These are phyloP conservation scores for Aureobasidium namibiae DNA, from an alignment of 2,329 filamentous ascomycete species.

Conservation along the genomic window DNA sequence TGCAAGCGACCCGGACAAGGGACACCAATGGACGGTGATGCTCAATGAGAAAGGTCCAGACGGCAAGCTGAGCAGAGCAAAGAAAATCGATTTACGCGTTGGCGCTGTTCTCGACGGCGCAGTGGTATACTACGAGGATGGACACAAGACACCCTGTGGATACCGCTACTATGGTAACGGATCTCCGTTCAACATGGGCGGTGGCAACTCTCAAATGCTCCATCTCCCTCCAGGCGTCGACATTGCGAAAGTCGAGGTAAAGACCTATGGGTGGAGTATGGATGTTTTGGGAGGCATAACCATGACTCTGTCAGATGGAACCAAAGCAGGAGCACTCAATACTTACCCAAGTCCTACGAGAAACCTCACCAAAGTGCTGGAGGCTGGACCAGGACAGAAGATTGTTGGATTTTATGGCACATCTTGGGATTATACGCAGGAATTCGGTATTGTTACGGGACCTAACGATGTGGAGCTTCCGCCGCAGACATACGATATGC, in stretches of 20 bases:
- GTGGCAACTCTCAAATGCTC: constrained; percentile 25
- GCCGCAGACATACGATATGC: constrained; percentile 33
- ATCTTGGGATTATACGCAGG: constrained; percentile 27
- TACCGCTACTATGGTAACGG: constrained; percentile 22
- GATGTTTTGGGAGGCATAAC: constrained; percentile 23
- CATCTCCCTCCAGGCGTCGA: constrained; percentile 22
- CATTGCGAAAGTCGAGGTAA: constrained; percentile 28
- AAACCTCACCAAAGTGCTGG: constrained; percentile 21
- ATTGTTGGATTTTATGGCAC: constrained; percentile 42
- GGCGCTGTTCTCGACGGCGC: constrained; percentile 39
- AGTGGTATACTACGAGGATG: constrained; percentile 39
- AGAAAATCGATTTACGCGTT: constrained; percentile 38
- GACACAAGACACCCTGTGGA: constrained; percentile 36
- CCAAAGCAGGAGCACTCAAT: constrained; percentile 25
- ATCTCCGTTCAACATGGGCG: constrained; percentile 26
- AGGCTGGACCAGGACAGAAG: constrained; percentile 28
- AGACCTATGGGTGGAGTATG: constrained; percentile 11
- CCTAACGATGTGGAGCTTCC: constrained; percentile 34
- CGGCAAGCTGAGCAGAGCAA: constrained; percentile 31
- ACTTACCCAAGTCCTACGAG: neutral
- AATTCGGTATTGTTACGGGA: constrained; percentile 44
- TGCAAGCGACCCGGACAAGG: neutral
- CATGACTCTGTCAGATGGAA: constrained; percentile 26
- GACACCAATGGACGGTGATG: constrained; percentile 8
- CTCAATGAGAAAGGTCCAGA: constrained; percentile 21